Conservation (phyloP, 2,329 filamentous ascomycete species). For the Fusarium sarcochroum region DNA sequence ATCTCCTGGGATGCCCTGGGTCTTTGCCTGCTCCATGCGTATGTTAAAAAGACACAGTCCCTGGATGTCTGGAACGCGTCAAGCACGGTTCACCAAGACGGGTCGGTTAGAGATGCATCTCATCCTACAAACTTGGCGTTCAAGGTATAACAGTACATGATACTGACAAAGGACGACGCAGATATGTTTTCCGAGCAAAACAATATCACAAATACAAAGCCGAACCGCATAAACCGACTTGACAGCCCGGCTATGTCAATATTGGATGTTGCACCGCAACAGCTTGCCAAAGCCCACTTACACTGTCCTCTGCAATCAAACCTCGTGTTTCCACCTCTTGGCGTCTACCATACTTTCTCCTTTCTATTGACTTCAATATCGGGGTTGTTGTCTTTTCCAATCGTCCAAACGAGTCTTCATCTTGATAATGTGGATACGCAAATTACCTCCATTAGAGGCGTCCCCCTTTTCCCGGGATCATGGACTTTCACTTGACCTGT, state of each 20-base stretch:
- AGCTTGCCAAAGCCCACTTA: constrained; percentile 22
- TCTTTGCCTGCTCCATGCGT: constrained; percentile 36
- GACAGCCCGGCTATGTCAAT: neutral
- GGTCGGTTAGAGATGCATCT: constrained; percentile 27
- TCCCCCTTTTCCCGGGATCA: constrained; percentile 44
- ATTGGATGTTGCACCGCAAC: constrained; percentile 19
- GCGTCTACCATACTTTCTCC: constrained; percentile 12
- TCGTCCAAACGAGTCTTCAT: constrained; percentile 38
- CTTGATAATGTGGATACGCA: constrained; percentile 47
- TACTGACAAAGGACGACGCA: neutral
- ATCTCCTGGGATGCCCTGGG: constrained; percentile 26
- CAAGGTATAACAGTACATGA: constrained; percentile 10
- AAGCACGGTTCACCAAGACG: constrained; percentile 28
- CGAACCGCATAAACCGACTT: constrained; percentile 1
- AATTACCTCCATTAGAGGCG: constrained; percentile 45
- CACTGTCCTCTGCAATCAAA: constrained; percentile 33
- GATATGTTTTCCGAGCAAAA: neutral
- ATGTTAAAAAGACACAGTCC: constrained; percentile 13
- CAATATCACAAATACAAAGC: constrained; percentile 1
- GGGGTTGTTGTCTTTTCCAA: constrained; percentile 23
- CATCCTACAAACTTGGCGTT: constrained; percentile 17
- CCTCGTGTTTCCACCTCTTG: constrained; percentile 33
- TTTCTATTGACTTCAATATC: constrained; percentile 12
- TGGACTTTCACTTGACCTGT: constrained; percentile 37
- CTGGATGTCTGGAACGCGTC: neutral